A percentile compares a stretch with the other conserved stretches of the same genome.
These are phyloP conservation scores for Sclerotinia minor DNA, from an alignment of 2,329 filamentous ascomycete species.

Conservation along the genomic window DNA sequence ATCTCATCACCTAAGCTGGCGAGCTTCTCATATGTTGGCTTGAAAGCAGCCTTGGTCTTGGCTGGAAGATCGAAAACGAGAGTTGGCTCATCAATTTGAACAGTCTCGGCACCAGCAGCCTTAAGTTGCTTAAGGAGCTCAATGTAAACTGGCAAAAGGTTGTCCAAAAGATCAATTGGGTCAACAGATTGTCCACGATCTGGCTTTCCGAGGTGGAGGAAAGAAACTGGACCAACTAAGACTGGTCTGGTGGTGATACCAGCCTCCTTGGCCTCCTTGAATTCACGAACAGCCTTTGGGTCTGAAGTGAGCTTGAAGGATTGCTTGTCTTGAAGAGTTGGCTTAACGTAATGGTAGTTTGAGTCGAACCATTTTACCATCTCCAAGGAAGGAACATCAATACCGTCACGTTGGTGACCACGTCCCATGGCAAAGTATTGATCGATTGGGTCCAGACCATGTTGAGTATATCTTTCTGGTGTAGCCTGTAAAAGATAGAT, in stretches of 20 bases:
- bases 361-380: conserved; percentile 99
- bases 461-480: conserved; percentile 89
- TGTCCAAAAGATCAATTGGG: conserved; percentile 90
- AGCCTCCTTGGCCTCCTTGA: conserved; percentile 96
- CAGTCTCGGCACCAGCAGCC: conserved; percentile 90
- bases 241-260: conserved; percentile 92
- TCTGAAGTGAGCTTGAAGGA: conserved; percentile 83
- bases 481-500: conserved; percentile 60
- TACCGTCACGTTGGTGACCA: conserved; percentile 91
- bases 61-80: conserved; percentile 90
- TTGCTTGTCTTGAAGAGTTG: conserved; percentile 95
- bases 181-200: conserved; percentile 92
- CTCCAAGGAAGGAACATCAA: conserved; percentile 92
- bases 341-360: conserved; percentile 99
- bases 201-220: conserved; percentile 96
- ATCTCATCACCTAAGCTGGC: conserved; percentile 73
- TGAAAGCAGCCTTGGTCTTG: conserved; percentile 95
- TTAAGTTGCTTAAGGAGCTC: conserved; percentile 92
- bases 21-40: conserved; percentile 93
- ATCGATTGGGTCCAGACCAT: conserved; percentile 84
- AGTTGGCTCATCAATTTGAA: conserved; percentile 97
- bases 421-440: conserved; percentile 99
- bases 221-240: conserved; percentile 92
- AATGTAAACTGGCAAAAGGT: conserved; percentile 91
- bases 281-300: conserved; percentile 93